A percentile compares a stretch with the other conserved stretches of the same genome.
phyloP scores from a whole-genome alignment of 2,329 filamentous ascomycete genomes.

The Torrubiellomyces zombiae region DNA sequence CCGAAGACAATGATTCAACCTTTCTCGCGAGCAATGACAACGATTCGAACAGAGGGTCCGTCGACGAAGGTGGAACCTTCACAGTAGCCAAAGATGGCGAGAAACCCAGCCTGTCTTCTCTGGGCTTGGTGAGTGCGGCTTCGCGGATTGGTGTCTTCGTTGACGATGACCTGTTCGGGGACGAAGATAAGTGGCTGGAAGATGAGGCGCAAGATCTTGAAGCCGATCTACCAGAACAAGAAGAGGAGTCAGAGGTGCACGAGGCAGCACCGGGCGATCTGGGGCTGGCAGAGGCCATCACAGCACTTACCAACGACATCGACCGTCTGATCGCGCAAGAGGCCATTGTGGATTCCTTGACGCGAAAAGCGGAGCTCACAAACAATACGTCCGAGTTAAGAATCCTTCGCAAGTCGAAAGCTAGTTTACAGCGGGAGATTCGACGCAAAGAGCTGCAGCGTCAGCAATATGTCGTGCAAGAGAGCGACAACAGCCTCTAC shows the following conservation, averaged over 20 bases:
- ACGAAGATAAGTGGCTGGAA: conserved; percentile 70
- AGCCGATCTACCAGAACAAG: conserved; percentile 30
- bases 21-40: conserved; percentile 37
- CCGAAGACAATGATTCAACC: conserved; percentile 25
- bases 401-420: conserved; percentile 84
- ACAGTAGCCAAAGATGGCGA: conserved; percentile 28
- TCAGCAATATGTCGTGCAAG: conserved; percentile 92
- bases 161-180: conserved; percentile 82
- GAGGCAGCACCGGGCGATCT: conserved; percentile 90
- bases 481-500: conserved; percentile 93
- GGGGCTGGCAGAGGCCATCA: conserved; percentile 83
- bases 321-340: conserved; percentile 79
- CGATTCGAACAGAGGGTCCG: conserved; percentile 43
- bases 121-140: conserved; percentile 77
- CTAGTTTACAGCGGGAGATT: conserved; percentile 83
- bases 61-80: conserved; percentile 30
- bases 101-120: conserved; percentile 76
- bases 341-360: conserved; percentile 77
- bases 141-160: conserved; percentile 84
- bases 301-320: conserved; percentile 74
- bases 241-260: conserved; percentile 68
- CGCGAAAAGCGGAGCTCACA: conserved; percentile 85
- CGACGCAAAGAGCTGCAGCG: conserved; percentile 86
- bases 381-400: conserved; percentile 90
- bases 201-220: conserved; percentile 69